Evolutionary conservation across 306 rosid genomes (phyloP), one percentile per base, ranked within the genome.

Genomic region (Ormosia semicastrata): DNA sequence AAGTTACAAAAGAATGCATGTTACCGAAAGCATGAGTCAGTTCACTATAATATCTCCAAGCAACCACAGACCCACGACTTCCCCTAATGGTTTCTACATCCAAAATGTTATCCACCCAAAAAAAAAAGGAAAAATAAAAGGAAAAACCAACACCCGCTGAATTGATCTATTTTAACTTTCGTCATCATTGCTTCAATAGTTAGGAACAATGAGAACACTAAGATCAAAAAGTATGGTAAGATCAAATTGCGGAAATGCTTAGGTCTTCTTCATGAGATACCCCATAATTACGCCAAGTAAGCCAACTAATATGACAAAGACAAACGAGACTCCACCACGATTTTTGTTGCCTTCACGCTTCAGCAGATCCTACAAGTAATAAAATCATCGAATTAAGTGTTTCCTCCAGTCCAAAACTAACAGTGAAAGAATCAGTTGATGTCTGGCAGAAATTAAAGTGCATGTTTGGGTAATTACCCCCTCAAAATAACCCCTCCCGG

Each of bases 1-100:
- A 86, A 89, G 87, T 92, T 91, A 87, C 87, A 88, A 89, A 88
- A 85, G 92, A 92, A 91, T 86, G 92, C 82, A 87, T 63, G 93
- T 86, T 77, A 60, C 80, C 77, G 69, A 75, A 89, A 89, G 79
- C 71, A 83, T 76, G 85, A 89, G 86, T 78, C 80, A 72, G 84
- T 69, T 33, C 89, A 69, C 82, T 83, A 85, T 81, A 83, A 54
- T 71, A 70, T 82, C 67, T 67, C 73, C 54, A 83, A 76, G 87
- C 85, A 82, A 82, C 90, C 85, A 84, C 54, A 81, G 82, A 87
- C 84, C 76, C 85, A 84, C 66, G 14, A 64, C 77, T 67, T 75
- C 58, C 70, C 76, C 86, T 68, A 84, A 86, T 75, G 90, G 76
- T 76, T 84, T 57, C 85, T 84, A 84, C 87, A 76, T 80, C 88